These are phyloP conservation scores for Plenodomus tracheiphilus DNA, from an alignment of 2,329 filamentous ascomycete species.

Conservation along the genomic window DNA sequence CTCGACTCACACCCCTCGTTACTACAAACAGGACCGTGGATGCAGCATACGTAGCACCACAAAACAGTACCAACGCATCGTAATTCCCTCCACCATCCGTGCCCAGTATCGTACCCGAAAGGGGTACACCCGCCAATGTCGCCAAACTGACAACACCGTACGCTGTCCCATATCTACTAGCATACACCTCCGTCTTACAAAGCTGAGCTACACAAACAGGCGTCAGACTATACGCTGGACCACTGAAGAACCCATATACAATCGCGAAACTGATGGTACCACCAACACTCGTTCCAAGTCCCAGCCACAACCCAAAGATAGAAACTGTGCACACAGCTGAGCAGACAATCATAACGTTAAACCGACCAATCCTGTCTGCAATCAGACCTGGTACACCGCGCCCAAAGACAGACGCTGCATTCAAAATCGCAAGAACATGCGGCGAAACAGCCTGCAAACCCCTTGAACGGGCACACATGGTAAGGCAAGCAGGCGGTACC, in stretches of 20 bases:
- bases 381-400: conserved; percentile 33
- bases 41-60: conserved; percentile 5
- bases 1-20: conserved; percentile 2
- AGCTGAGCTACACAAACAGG: conserved; percentile 49
- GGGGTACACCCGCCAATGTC: conserved; percentile 55
- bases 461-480: conserved; percentile 25
- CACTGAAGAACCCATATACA: conserved; percentile 48
- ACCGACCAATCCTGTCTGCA: conserved; percentile 33
- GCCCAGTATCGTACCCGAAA: conserved; percentile 54
- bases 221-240: conserved; percentile 43
- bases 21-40: conserved; percentile 2
- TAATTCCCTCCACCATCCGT: conserved; percentile 37
- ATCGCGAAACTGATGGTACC: conserved; percentile 36
- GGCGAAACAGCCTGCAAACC: neutral
- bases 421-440: conserved; percentile 30
- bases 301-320: conserved; percentile 18
- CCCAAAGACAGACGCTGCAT: conserved; percentile 36
- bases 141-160: conserved; percentile 54
- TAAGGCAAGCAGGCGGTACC: conserved; percentile 33
- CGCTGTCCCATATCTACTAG: conserved; percentile 54
- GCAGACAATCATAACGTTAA: conserved; percentile 32
- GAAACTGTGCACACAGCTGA: conserved; percentile 21
- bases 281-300: conserved; percentile 7
- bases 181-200: conserved; percentile 45
- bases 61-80: conserved; percentile 1